These are phyloP conservation scores for Starmerella riodocensis DNA, from an alignment of 805 yeast genomes.

Conservation along the genomic window DNA sequence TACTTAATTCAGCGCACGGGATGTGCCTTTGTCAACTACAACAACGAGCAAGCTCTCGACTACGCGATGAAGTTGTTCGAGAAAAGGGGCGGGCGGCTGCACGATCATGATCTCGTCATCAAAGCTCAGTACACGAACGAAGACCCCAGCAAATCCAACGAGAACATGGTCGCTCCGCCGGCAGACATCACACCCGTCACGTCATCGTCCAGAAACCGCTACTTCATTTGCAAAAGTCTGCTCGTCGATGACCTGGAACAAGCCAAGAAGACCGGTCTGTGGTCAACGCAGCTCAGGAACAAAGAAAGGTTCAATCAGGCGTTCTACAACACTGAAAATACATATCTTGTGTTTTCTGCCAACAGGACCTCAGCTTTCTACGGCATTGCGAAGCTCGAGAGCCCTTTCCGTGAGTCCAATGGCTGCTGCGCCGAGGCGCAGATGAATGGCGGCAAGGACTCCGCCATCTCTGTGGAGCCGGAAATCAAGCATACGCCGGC, in stretches of 20 bases:
- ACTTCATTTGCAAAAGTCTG: slow-evolving; percentile 31
- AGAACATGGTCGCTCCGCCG: background rate
- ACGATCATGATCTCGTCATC: slow-evolving; percentile 28
- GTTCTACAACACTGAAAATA: slow-evolving; percentile 26
- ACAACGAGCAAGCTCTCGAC: slow-evolving; percentile 23
- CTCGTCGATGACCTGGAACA: slow-evolving; percentile 29
- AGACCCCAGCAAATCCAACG: background rate
- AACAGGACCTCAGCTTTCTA: slow-evolving; percentile 31
- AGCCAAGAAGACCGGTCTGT: slow-evolving; percentile 26
- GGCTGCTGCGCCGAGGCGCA: background rate
- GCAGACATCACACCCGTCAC: background rate
- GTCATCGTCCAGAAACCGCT: slow-evolving; percentile 22
- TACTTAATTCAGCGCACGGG: slow-evolving; percentile 31
- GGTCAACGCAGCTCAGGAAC: slow-evolving; percentile 34
- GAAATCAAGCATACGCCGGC: slow-evolving; percentile 9
- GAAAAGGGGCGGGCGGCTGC: slow-evolving; percentile 24
- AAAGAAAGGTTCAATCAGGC: slow-evolving; percentile 29
- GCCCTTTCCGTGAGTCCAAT: slow-evolving; percentile 21
- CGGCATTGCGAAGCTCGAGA: slow-evolving; percentile 31
- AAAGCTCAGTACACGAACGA: slow-evolving; percentile 17
- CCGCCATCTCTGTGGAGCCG: background rate
- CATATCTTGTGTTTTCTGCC: slow-evolving; percentile 31
- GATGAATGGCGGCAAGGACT: background rate
- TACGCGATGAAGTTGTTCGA: slow-evolving; percentile 24
- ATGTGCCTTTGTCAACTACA: slow-evolving; percentile 33